Conservation (phyloP, 2,329 filamentous ascomycete species). For the Fusarium pseudograminearum region DNA sequence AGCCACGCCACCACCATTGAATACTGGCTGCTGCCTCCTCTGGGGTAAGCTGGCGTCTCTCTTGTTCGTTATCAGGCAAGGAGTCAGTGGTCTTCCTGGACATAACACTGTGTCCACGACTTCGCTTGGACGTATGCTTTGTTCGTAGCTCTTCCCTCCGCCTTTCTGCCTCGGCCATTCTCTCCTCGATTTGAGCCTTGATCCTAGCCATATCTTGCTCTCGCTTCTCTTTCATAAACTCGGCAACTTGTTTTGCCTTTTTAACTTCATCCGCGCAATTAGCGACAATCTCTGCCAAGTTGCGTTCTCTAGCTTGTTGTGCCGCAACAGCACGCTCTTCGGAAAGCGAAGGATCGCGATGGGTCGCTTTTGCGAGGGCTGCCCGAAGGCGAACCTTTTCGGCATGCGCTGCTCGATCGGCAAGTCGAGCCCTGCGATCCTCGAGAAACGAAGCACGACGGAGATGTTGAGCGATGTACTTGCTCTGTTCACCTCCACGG, state of each 20-base stretch:
- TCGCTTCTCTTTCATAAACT: constrained; percentile 83
- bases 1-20: constrained; percentile 76
- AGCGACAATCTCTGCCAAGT: constrained; percentile 83
- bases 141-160: constrained; percentile 74
- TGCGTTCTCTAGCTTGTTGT: constrained; percentile 81
- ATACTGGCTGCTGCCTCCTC: constrained; percentile 74
- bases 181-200: constrained; percentile 81
- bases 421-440: constrained; percentile 81
- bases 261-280: constrained; percentile 86
- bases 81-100: constrained; percentile 63
- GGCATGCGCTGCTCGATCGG: constrained; percentile 83
- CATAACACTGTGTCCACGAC: constrained; percentile 64
- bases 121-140: constrained; percentile 64
- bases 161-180: constrained; percentile 80
- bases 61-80: constrained; percentile 64
- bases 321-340: constrained; percentile 84
- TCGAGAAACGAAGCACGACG: constrained; percentile 85
- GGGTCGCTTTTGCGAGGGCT: constrained; percentile 77
- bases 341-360: constrained; percentile 72
- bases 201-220: constrained; percentile 78
- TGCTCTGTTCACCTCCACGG: constrained; percentile 74
- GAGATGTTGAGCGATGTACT: constrained; percentile 81
- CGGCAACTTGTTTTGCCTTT: constrained; percentile 84
- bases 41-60: constrained; percentile 61
- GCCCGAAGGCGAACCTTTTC: constrained; percentile 85